Evolutionary conservation across 495 filamentous ascomycete species (phyloP).

Genomic region (Peziza echinospora): DNA sequence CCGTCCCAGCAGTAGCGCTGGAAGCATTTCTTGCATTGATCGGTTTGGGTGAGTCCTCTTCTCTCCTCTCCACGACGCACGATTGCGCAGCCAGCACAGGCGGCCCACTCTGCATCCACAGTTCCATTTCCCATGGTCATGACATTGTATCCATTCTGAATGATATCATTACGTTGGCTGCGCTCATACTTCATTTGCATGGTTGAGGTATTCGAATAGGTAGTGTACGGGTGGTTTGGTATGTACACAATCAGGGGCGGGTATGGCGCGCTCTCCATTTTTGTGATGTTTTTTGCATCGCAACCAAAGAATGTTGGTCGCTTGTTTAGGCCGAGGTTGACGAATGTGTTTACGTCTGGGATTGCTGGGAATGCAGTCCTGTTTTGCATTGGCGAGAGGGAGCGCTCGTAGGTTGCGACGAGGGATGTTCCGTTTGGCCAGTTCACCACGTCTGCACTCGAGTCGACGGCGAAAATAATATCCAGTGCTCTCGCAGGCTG

Average conservation of each 20-base stretch:
- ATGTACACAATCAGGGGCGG: constrained; percentile 71
- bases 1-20: constrained; percentile 75
- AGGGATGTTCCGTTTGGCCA: constrained; percentile 82
- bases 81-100: constrained; percentile 77
- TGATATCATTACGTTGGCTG: constrained; percentile 47
- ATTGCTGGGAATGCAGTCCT: constrained; percentile 66
- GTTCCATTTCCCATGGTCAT: constrained; percentile 68
- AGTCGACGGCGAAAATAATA: constrained; percentile 81
- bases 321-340: constrained; percentile 67
- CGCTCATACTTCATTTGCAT: constrained; percentile 40
- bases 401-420: constrained; percentile 64
- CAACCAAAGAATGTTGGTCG: constrained; percentile 89
- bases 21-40: constrained; percentile 55
- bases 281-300: constrained; percentile 42
- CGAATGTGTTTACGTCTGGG: constrained; percentile 66
- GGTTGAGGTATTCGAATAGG: constrained; percentile 51
- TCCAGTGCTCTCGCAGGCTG: constrained; percentile 61
- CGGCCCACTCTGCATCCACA: constrained; percentile 44
- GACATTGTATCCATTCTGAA: constrained; percentile 62
- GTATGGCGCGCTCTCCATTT: constrained; percentile 11
- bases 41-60: constrained; percentile 33
- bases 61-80: constrained; percentile 50
- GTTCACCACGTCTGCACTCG: constrained; percentile 54
- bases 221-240: constrained; percentile 66
- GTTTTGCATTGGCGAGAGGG: constrained; percentile 41